phyloP scores from a whole-genome alignment of 164 flowering plant genomes.

The Protea cynaroides region DNA sequence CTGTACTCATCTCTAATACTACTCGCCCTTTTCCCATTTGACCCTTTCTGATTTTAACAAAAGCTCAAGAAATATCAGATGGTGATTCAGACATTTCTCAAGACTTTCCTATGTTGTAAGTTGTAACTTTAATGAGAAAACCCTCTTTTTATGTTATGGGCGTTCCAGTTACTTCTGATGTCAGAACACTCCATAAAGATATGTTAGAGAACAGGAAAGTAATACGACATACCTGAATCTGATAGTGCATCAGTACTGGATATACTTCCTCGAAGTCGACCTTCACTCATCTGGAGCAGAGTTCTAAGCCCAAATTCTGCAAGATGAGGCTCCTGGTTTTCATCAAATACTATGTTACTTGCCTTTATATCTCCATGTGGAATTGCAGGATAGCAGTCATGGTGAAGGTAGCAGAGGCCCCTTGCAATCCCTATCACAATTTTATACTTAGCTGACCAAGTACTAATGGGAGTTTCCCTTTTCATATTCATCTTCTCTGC shows the following conservation, averaged over 20 bases:
- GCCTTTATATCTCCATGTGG: slow-evolving; percentile 86
- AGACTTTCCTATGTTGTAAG: too few species aligned
- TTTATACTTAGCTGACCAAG: slow-evolving; percentile 56
- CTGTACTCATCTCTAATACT: too few species aligned
- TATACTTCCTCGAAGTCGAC: slow-evolving; percentile 24
- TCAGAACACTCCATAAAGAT: not conserved
- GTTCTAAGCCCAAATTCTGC: slow-evolving; percentile 62
- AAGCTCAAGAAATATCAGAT: too few species aligned
- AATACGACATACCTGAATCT: slow-evolving; percentile 37
- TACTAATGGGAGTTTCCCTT: slow-evolving; percentile 26
- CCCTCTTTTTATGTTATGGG: too few species aligned
- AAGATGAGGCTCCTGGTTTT: slow-evolving; percentile 78
- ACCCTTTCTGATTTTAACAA: too few species aligned
- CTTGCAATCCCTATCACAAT: slow-evolving; percentile 59
- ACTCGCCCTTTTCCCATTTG: too few species aligned
- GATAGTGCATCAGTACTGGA: slow-evolving; percentile 14
- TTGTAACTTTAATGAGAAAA: too few species aligned
- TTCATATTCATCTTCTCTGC: slow-evolving; percentile 47
- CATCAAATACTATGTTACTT: slow-evolving; percentile 67
- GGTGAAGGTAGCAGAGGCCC: slow-evolving; percentile 84
- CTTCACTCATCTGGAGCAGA: slow-evolving; percentile 31
- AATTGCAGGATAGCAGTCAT: slow-evolving; percentile 77
- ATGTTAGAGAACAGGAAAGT: slow-evolving; percentile 4
- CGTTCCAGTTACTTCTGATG: not conserved
- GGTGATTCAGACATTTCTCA: too few species aligned